Evolutionary conservation across 805 yeast genomes (phyloP).

Genomic region (Yarrowia sp.): DNA sequence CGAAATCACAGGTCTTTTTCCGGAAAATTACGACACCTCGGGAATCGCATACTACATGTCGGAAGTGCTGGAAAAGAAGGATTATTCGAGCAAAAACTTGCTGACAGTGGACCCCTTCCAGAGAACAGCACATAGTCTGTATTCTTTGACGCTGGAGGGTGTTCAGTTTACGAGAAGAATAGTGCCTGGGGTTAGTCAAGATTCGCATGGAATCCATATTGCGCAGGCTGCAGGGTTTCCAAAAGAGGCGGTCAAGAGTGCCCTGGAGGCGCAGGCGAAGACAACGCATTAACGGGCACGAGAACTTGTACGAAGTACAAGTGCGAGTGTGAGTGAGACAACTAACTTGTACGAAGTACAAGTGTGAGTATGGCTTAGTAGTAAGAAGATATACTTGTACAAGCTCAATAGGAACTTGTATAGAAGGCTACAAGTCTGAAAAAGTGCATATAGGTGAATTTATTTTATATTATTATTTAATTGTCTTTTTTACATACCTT

Average conservation of each 20-base stretch:
- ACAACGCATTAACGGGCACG: background rate
- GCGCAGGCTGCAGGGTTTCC: constrained; percentile 84
- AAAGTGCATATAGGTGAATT: too few species aligned
- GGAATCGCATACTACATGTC: constrained; percentile 34
- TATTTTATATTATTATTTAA: too few species aligned
- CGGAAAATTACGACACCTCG: constrained; percentile 32
- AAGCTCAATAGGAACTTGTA: too few species aligned
- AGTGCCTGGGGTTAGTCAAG: constrained; percentile 62
- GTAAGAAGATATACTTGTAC: too few species aligned
- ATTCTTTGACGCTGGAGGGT: constrained; percentile 3
- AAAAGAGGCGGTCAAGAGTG: constrained; percentile 50
- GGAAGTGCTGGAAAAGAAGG: constrained; percentile 28
- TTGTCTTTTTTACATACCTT: too few species aligned
- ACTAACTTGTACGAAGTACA: too few species aligned
- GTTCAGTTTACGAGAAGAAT: constrained; percentile 51
- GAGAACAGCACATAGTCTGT: constrained; percentile 26
- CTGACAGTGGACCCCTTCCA: constrained; percentile 20
- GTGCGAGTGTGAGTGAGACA: too few species aligned
- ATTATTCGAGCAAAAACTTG: background rate
- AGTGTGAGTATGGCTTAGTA: too few species aligned
- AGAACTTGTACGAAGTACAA: too few species aligned
- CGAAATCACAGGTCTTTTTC: constrained; percentile 47
- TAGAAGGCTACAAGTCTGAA: too few species aligned
- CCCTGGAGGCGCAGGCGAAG: constrained; percentile 41
- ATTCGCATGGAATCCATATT: constrained; percentile 73